These are phyloP conservation scores for Salix koriyanagi DNA, from an alignment of 345 rosid species.

Conservation along the genomic window DNA sequence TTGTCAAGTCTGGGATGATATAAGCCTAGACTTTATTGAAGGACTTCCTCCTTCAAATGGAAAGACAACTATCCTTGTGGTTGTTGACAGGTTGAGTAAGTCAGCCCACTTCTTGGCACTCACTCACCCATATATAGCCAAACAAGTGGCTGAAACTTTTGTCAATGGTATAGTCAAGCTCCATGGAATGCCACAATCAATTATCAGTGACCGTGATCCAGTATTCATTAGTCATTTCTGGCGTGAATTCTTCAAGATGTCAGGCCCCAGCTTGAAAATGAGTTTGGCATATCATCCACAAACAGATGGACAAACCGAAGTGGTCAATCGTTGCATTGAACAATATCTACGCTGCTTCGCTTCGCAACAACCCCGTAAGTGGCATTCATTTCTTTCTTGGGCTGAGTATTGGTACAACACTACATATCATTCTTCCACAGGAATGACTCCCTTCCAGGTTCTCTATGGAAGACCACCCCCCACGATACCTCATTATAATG, in stretches of 20 bases:
- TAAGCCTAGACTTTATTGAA: neutral
- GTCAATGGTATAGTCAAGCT: neutral
- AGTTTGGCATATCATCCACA: neutral
- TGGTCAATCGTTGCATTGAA: neutral
- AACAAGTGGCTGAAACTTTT: neutral
- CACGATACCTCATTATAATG: neutral
- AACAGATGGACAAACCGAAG: neutral
- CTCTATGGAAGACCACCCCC: neutral
- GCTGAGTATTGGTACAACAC: conserved; percentile 1
- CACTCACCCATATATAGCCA: neutral
- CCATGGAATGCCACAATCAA: neutral
- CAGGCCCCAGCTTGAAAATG: neutral
- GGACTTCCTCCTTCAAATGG: neutral
- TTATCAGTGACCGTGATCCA: neutral
- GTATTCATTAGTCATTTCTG: neutral
- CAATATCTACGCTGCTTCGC: neutral
- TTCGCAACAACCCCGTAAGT: neutral
- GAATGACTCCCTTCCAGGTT: neutral
- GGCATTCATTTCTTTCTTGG: neutral
- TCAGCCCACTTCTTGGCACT: neutral
- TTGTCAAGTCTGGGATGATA: neutral
- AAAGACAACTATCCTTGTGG: neutral
- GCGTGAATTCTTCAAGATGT: neutral
- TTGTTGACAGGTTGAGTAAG: neutral
- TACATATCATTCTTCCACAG: neutral